Evolutionary conservation across 208 protist genomes (phyloP), one percentile per base, ranked within the genome.

Genomic region (Leishmania major): DNA sequence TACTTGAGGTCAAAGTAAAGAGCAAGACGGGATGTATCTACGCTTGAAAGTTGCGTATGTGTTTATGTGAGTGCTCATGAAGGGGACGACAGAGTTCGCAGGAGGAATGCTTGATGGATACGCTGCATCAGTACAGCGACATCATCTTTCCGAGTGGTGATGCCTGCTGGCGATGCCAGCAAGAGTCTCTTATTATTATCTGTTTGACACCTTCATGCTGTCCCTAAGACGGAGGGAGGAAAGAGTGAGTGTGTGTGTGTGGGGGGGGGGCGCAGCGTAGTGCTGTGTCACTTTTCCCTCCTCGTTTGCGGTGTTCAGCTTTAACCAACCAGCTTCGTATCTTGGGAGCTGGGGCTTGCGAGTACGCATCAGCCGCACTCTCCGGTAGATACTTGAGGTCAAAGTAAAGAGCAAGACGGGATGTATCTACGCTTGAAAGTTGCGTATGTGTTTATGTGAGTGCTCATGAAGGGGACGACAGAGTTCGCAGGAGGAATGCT

Each of bases 41-140:
- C 35, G 66, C 66, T 35, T 25, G 66, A 71, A 28, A 43, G 66
- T 2, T 43, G 13, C 19, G 35, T 45, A 3, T 8, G 35, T 15
- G 66, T 6, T 25, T 28, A 71, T 45, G 66, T 45, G 11, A 13
- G 35, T 45, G 66, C 15, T 19, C 13, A 11, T 64, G 59, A 64
- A 10, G 59, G 59, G 8, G 28, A 64, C 28, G 10, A 4, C 59
- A n/a, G 59, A 31, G 59, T 64, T 15, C 59, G 31, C 59, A 64
- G 28, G 59, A 13, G 59, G 3, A 31, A 64, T 35, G 28, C 10
- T 64, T 10, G 59, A 15, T 64, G 22, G 28, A 5, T 25, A 79
- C 70, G 79, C 67, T 84, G 84, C 84, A 88, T 88, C 84, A 88
- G 80, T 85, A 84, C 84, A 87, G 80, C 80, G 79, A 87, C 80